Evolutionary conservation across 2,329 filamentous ascomycete species (phyloP), one percentile per base, ranked within the genome.

Genomic region (Fusarium duplospermum): DNA sequence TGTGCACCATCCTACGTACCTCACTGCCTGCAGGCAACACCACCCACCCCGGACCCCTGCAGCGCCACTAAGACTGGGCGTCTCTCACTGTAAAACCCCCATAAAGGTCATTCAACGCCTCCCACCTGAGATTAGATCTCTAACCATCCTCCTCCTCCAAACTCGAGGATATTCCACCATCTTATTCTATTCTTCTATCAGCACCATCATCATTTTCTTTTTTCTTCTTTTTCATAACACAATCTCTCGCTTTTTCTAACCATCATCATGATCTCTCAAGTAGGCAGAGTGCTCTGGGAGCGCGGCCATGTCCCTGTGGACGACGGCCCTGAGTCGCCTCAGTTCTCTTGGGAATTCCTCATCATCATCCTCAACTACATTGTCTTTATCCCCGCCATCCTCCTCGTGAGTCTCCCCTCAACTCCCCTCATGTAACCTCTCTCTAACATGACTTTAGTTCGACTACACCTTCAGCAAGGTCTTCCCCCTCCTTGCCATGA

Each of bases 401-500:
- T 88, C 62, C 74, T 85, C 50, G 86, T 89, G 81, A 72, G 83
- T 79, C 18, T 16, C 6, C 6, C 2, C 2, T 16, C 1, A 20
- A 1, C 20, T 14, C n/a, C 24, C 3, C n/a, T 33, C 31, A 33
- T 33, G 9, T 57, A 2, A 6, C 14, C n/a, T 1, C n/a, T 1
- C n/a, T 16, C 9, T 57, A 62, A 54, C 57, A 65, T 38, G 20
- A 45, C 6, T 45, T n/a, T 22, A 89, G 87, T 74, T 86, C 70
- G 76, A 80, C 64, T 91, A 91, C 82, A 88, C 88, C 11, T 79
- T 90, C 59, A 79, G 83, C 62, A 81, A 82, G 65, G 78, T 91
- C 76, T 88, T 86, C 78, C 86, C 88, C 52, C 85, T 87, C 64
- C 85, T 90, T 69, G 87, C 89, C 80, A 89, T 90, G 71, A 81